Evolutionary conservation across 495 filamentous ascomycete genomes (phyloP).

Genomic region (Neurospora sp.): DNA sequence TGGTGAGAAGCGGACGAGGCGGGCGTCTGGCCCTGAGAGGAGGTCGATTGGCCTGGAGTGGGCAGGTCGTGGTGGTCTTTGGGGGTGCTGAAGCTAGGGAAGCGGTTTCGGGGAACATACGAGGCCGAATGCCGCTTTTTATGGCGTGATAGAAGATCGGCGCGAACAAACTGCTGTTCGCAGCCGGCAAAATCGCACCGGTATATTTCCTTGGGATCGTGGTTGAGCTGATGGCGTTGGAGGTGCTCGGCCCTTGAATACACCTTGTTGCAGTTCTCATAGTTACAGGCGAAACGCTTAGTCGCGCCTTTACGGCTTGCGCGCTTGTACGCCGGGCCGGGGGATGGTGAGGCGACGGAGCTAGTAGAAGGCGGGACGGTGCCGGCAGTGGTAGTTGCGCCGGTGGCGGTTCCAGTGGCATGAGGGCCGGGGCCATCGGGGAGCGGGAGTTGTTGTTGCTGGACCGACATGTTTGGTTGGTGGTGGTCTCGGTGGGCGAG

Average conservation of each 20-base stretch:
- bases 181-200: conserved; percentile 85
- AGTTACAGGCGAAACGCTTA: conserved; percentile 64
- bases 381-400: not conserved
- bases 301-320: conserved; percentile 40
- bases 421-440: not conserved
- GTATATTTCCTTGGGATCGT: conserved; percentile 93
- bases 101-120: conserved; percentile 82
- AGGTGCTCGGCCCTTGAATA: conserved; percentile 95
- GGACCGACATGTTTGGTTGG: not conserved
- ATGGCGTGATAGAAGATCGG: conserved; percentile 84
- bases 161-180: conserved; percentile 80
- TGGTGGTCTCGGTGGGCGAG: not conserved
- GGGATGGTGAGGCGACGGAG: not conserved
- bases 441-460: not conserved
- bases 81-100: conserved; percentile 57
- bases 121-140: conserved; percentile 85
- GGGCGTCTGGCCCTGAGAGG: conserved; percentile 12
- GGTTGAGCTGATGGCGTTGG: conserved; percentile 43
- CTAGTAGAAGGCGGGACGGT: not conserved
- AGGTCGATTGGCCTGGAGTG: conserved; percentile 9
- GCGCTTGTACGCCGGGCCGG: conserved; percentile 28
- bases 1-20: conserved; percentile 7
- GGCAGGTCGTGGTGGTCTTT: conserved; percentile 22
- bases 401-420: not conserved
- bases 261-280: conserved; percentile 80